Evolutionary conservation across 2,329 filamentous ascomycete genomes (phyloP), one percentile per base, ranked within the genome.

Genomic region (Penicillium fuscoglaucum): DNA sequence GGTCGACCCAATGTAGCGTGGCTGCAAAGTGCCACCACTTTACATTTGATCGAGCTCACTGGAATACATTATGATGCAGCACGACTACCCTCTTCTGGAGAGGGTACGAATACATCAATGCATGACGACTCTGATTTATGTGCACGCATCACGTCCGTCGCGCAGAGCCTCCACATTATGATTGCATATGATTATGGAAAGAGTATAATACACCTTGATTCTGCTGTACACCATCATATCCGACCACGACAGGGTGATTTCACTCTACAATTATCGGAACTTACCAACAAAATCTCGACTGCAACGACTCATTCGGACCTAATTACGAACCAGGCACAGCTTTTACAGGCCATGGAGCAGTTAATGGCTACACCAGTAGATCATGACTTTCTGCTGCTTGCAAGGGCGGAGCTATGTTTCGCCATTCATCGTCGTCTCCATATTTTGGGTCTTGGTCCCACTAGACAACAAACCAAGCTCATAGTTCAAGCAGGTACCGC

Each of bases 31-130:
- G 83, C 79, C 51, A 80, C 76, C 0, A 70, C 80, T 10, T 83
- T 85, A 80, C 83, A 85, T 65, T 74, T 84, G 28, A 72, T 83
- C 1, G 83, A 84, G 62, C 80, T 82, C 9, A 78, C 80, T 29
- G 67, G 68, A 0, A 45, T 68, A 19, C 65, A 69, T 24, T 64
- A 60, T n/a, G 19, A 44, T 44, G 21, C 10, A 39, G 56, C 58
- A 3, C 54, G 61, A 8, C 62, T 15, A 67, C 6, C 57, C 31
- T 12, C 54, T 68, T 26, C 61, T 6, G 55, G 41, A 21, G 55
- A 47, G 47, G 49, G 47, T 28, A 41, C 53, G 4, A 53, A 44
- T n/a, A 31, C 3, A 21, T 45, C 59, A n/a, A 55, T 40, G 3
- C 43, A 39, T 8, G 54, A 62, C 53, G 28, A 57, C 6, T 49